Evolutionary conservation across 2,329 filamentous ascomycete species (phyloP), one percentile per base, ranked within the genome.

Genomic region (Calonectria pseudoreteaudii): DNA sequence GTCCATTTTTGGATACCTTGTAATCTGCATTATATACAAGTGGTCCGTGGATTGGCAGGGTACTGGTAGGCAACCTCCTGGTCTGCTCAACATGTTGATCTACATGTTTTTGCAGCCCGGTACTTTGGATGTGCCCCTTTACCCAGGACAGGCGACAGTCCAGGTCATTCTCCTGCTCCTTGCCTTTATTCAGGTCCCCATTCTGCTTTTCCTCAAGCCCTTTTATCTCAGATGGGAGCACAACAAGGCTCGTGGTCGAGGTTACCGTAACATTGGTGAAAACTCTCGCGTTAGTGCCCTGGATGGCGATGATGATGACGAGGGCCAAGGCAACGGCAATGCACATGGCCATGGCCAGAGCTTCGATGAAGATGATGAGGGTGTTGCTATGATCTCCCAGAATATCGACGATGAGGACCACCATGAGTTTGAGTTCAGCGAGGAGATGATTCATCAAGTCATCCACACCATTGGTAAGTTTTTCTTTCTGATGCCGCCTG

Each of bases 81-180:
- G 95, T 81, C 89, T 99, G 74, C 88, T 99, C 75, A 99, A 99
- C 90, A 98, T 98, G 96, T 89, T 99, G 82, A 99, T 99, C 82
- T 98, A 98, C 90, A 99, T 99, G 97, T 99, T 99, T 88, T 87
- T 99, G 79, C 92, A 93, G 76, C 97, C 97, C 4, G 95, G 95
- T 66, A 94, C 85, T 0, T 82, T 93, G 20, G 93, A 94, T 64
- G 91, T 95, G 74, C 90, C 90, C 66, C 89, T 99, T 7, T 99
- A 98, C 84, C 83, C 87, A 28, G 94, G 94, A 52, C 97, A 99
- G 84, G 90, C 88, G 18, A 84, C 83, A 2, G 90, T 99, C 0
- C 97, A 99, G 85, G 87, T 95, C 16, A 84, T 94, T 68, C 87
- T 99, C 44, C 87, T 99, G 28, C 89, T 98, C 34, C 85, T 98